These are phyloP conservation scores for Verbascum thapsus DNA, from an alignment of 257 asterid species.

Conservation along the genomic window DNA sequence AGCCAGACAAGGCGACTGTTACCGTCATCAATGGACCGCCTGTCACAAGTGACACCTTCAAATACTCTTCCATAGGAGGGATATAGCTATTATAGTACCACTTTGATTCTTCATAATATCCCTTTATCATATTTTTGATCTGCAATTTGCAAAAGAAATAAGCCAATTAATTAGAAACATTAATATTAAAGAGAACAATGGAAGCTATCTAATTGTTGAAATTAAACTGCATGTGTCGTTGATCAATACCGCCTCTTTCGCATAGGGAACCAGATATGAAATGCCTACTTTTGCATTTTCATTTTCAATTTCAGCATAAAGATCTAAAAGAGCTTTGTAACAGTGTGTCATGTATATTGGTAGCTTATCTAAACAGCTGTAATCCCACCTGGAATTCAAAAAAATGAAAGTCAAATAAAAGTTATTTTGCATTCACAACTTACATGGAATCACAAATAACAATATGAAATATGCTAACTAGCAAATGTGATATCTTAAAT, in stretches of 20 bases:
- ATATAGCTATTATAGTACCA: conserved; percentile 18
- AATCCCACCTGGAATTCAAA: too few relatives aligned
- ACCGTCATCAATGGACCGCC: too few relatives aligned
- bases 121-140: conserved; percentile 16
- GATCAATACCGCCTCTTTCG: conserved; percentile 31
- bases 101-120: conserved; percentile 33
- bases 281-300: too few relatives aligned
- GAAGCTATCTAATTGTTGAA: background rate
- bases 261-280: conserved; percentile 27
- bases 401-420: too few relatives aligned
- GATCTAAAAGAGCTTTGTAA: too few relatives aligned
- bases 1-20: too few relatives aligned
- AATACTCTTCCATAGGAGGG: conserved; percentile 30
- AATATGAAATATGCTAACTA: too few relatives aligned
- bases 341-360: too few relatives aligned
- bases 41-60: conserved; percentile 26
- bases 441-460: too few relatives aligned
- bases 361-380: too few relatives aligned
- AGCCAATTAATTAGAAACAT: background rate
- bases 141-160: background rate
- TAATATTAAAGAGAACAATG: background rate
- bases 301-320: too few relatives aligned
- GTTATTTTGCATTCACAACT: too few relatives aligned
- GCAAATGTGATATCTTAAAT: background rate
- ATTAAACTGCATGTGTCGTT: background rate